Evolutionary conservation across 2,329 filamentous ascomycete genomes (phyloP), one percentile per base, ranked within the genome.

Genomic region (Pseudogymnoascus sp.): DNA sequence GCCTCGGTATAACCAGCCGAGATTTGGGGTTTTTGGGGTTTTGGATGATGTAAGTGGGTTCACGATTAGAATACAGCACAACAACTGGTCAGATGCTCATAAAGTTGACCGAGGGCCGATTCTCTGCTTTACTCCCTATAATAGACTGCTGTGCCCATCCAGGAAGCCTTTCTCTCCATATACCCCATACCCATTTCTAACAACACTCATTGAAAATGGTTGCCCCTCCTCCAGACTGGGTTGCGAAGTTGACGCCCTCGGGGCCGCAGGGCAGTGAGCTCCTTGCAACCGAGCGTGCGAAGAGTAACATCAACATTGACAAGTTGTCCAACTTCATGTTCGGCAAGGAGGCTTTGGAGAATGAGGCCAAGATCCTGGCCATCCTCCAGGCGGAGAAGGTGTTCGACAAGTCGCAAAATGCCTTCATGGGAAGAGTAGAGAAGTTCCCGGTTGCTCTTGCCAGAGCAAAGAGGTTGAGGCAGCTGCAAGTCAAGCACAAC

Each of bases 361-460:
- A 83, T 46, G 86, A 87, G 69, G 76, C 82, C 1, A 77, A 77
- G 23, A 80, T 93, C 29, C 77, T 91, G 5, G 76, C 82, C 59
- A 80, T 90, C n/a, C 80, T 93, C 4, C 78, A 86, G 68, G 73
- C 80, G 0, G 88, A 93, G 64, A 83, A 84, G 61, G 81, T 91
- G 63, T 92, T 93, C 68, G 87, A 92, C 75, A 93, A 92, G 77
- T 85, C 85, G 2, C 85, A 88, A 67, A 91, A 91, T 72, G 90
- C 91, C 76, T 90, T 89, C 73, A 81, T 84, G 68, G 88, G 88
- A 44, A 80, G 89, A 50, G 80, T 84, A 26, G 87, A 89, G 66
- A 82, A 86, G 59, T 86, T 92, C 70, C 83, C 90, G 72, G 83
- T 82, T 35, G 83, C 89, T 1, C 78, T 93, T 63, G 88, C 84